Evolutionary conservation across 2,329 filamentous ascomycete genomes (phyloP), one percentile per base, ranked within the genome.

Genomic region (Cladosporium sp.): DNA sequence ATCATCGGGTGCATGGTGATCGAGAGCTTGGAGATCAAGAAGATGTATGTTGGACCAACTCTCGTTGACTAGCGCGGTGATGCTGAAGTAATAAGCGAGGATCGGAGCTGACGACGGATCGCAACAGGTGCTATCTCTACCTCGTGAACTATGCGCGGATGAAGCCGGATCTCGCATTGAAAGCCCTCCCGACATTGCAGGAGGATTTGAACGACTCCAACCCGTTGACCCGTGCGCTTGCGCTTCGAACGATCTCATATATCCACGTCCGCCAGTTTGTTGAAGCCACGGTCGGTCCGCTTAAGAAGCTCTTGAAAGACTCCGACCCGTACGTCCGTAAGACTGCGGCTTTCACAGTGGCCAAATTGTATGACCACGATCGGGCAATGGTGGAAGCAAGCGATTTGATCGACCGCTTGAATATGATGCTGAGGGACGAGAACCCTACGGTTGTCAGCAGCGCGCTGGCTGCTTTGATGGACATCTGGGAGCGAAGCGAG

Each of bases 401-500:
- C 21, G 93, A 97, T 77, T 83, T 99, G 60, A 98, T 99, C 72
- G 93, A 97, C 75, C 87, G 90, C 68, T 84, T 99, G 55, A 99
- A 99, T 79, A 84, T 87, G 52, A 90, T 99, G 83, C 82, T 99
- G 65, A 88, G 93, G 74, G 95, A 99, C 73, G 94, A 98, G 77
- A 99, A 99, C 75, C 94, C 95, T 0, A 99, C 95, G 0, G 95
- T 99, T 2, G 94, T 99, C 26, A 94, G 95, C 12, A 97, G 93
- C 76, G 93, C 96, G 7, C 80, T 99, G 69, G 94, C 95, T 30
- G 86, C 91, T 41, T 79, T 99, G 74, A 95, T 97, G 87, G 95
- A 99, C 78, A 98, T 99, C 59, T 99, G 95, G 95, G 95, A 98
- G 78, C 87, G 94, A 66, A 98, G 93, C 77, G 94, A 98, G 78